Conservation (phyloP, 768 basidiomycete species). For the Pulveroboletus ravenelii region DNA sequence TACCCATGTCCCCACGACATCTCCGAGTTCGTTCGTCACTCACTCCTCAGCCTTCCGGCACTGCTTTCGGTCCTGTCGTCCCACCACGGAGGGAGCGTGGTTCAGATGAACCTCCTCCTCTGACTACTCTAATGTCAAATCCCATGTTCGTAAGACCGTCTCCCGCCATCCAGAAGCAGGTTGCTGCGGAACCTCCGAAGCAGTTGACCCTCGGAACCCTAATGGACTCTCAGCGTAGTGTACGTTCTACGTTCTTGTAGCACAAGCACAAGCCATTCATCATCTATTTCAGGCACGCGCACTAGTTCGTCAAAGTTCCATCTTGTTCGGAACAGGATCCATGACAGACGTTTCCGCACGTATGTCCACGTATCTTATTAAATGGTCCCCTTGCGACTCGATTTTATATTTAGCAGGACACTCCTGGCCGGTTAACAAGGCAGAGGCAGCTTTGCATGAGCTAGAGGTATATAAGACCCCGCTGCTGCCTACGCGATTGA, state of each 20-base stretch:
- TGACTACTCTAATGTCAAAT: constrained; percentile 56
- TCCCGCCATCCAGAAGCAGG: constrained; percentile 23
- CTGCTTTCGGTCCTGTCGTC: constrained; percentile 38
- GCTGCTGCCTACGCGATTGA: constrained; percentile 58
- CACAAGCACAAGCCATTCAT: constrained; percentile 1
- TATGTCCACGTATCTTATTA: constrained; percentile 18
- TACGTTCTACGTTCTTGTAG: constrained; percentile 32
- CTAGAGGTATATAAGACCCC: constrained; percentile 79
- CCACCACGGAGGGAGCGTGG: constrained; percentile 43
- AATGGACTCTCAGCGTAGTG: constrained; percentile 50
- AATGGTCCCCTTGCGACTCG: constrained; percentile 10
- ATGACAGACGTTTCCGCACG: constrained; percentile 31
- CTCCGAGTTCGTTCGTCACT: constrained; percentile 60
- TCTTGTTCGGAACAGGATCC: constrained; percentile 42
- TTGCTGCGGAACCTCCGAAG: constrained; percentile 21
- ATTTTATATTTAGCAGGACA: constrained; percentile 21
- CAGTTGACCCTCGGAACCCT: constrained; percentile 55
- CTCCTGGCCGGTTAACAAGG: constrained; percentile 42
- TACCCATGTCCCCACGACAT: constrained; percentile 45
- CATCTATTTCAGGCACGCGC: constrained; percentile 39
- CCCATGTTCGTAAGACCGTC: constrained; percentile 70
- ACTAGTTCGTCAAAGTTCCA: constrained; percentile 48
- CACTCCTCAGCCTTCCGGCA: constrained; percentile 59
- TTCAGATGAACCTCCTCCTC: constrained; percentile 64
- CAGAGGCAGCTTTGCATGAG: constrained; percentile 66